Percentiles rank a stretch among this genome's conserved stretches.
phyloP scores from a whole-genome alignment of 2,329 filamentous ascomycete species.

The Aaosphaeria arxii region DNA sequence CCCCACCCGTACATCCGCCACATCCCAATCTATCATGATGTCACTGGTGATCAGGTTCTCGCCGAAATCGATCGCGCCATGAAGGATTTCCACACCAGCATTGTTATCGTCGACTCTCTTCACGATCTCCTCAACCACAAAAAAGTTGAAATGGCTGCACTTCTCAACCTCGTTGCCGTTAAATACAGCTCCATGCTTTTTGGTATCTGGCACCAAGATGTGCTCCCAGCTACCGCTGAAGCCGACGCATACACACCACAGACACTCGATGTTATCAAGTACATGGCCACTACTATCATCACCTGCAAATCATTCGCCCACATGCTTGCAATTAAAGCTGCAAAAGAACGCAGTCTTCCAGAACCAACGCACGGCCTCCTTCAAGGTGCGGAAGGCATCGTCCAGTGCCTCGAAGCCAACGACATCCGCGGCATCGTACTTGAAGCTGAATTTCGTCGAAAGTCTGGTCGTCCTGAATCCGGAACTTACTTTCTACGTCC shows the following conservation, averaged over 20 bases:
- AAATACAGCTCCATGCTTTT: constrained; percentile 67
- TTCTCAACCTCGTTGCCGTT: constrained; percentile 68
- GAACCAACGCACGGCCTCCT: constrained; percentile 76
- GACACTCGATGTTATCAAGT: constrained; percentile 69
- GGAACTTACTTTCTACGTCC: constrained; percentile 61
- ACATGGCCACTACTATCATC: constrained; percentile 86
- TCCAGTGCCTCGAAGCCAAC: constrained; percentile 64
- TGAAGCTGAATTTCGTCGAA: constrained; percentile 80
- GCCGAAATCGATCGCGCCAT: constrained; percentile 16
- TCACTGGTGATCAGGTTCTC: constrained; percentile 55
- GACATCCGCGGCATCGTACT: constrained; percentile 63
- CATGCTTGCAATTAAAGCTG: constrained; percentile 69
- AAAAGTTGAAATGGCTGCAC: constrained; percentile 52
- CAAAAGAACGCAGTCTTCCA: constrained; percentile 69
- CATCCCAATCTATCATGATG: constrained; percentile 60
- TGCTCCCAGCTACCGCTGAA: constrained; percentile 53
- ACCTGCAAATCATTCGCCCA: constrained; percentile 71
- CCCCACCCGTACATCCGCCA: constrained; percentile 65
- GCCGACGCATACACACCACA: constrained; percentile 42
- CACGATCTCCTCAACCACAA: constrained; percentile 55
- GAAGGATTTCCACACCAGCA: constrained; percentile 28
- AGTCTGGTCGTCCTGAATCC: constrained; percentile 72
- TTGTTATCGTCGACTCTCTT: constrained; percentile 79
- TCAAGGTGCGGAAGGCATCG: constrained; percentile 73
- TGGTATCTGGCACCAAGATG: constrained; percentile 78